Conservation (phyloP, 2,329 filamentous ascomycete species). For the Claviceps sp. region DNA sequence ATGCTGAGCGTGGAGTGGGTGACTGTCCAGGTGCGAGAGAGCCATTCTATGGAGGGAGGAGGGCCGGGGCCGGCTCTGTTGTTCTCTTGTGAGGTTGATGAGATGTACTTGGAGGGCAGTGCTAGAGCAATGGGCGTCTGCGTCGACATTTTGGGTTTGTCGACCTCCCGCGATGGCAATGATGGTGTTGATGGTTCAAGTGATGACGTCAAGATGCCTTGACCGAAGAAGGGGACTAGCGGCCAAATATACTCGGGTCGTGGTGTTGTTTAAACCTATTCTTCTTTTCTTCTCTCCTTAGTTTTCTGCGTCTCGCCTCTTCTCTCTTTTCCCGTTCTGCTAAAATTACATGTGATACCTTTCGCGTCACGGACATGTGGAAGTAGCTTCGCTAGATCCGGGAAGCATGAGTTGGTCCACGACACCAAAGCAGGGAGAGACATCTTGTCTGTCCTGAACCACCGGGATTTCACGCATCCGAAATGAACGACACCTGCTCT, state of each 20-base stretch:
- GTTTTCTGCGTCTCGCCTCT: too few species aligned
- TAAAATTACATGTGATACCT: too few species aligned
- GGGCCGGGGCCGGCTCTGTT: conserved; percentile 28
- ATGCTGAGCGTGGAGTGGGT: conserved; percentile 65
- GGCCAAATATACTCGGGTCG: neutral
- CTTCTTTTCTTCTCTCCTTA: too few species aligned
- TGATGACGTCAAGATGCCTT: neutral
- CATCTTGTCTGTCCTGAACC: neutral
- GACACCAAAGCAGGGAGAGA: neutral
- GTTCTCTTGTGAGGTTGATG: conserved; percentile 12
- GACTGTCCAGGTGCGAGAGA: conserved; percentile 57
- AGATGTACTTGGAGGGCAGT: conserved; percentile 35
- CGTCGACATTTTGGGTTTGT: conserved; percentile 7
- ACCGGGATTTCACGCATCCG: conserved; percentile 4
- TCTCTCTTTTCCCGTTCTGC: too few species aligned
- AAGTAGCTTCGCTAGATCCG: neutral
- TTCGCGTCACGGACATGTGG: neutral
- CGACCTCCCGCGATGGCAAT: neutral
- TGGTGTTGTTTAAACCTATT: too few species aligned
- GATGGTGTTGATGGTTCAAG: neutral
- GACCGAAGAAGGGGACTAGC: neutral
- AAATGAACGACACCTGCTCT: neutral
- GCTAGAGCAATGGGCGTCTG: conserved; percentile 13
- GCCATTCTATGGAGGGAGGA: conserved; percentile 38
- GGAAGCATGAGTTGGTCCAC: neutral